Base-by-base conservation (phyloP, 768 basidiomycete species). In the Boletus vinaceobasis region DNA sequence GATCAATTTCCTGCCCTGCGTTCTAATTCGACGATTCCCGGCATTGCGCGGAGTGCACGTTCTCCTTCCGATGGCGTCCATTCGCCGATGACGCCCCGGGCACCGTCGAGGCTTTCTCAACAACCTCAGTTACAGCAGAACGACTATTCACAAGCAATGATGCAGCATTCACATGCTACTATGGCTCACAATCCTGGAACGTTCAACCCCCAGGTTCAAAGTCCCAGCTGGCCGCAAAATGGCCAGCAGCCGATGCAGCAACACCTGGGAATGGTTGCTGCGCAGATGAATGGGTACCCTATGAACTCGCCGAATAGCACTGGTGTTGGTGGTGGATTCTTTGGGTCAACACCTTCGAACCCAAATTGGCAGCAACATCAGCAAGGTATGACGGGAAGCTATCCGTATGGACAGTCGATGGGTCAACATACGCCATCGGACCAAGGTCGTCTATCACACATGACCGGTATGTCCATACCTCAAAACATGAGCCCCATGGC, bases 41-140 rank as follows among this genome's bases (percentile, higher is more conserved):
- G 87, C 13, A 90, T 90, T 49, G 86, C 88, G 21, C 76, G 88
- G 61, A 88, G 84, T 60, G 80, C 82, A 47, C 78, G 87, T 52
- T 89, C 88, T 39, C 88, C 88, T n/a, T 83, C 86, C 17, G 88
- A 90, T 56, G 74, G 77, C 35, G 73, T 75, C 3, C 73, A 74
- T 51, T 79, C 77, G 2, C 77, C 77, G 2, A 73, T 74, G 62
- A 75, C 73, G 5, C 74, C 75, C 26, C 71, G 74, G 40, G 65
- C 69, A 5, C 67, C 70, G 2, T 70, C 69, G 35, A 66, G 69
- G 33, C 70, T 70, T 48, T 70, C 69, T 45, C 71, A 71, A 26
- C 73, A 77, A 31, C 75, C 81, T 48, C 79, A 82, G 33, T 71
- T 84, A 74, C 76, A 75, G 55, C 74, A 81, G 43, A 73, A 71